A percentile compares a stretch with the other conserved stretches of the same genome.
phyloP scores from a whole-genome alignment of 495 filamentous ascomycete genomes.

The Glutinoglossum americanum region DNA sequence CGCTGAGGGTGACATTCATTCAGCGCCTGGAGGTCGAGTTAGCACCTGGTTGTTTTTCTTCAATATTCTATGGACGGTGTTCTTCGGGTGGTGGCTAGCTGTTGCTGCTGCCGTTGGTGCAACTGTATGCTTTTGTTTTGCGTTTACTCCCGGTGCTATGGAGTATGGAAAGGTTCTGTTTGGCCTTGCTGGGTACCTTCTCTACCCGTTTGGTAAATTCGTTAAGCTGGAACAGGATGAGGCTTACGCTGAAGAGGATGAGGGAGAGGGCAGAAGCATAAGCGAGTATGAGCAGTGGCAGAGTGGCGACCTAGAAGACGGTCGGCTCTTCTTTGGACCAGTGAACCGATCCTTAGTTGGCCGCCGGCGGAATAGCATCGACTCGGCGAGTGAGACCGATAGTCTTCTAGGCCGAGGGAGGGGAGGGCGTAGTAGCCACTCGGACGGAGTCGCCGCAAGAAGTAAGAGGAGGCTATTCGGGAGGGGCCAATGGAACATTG shows the following conservation, averaged over 20 bases:
- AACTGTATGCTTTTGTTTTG: constrained; percentile 55
- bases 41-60: constrained; percentile 63
- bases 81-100: constrained; percentile 97
- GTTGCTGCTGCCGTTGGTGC: constrained; percentile 51
- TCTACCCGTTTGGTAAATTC: constrained; percentile 94
- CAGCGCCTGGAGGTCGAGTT: constrained; percentile 73
- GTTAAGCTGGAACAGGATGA: constrained; percentile 86
- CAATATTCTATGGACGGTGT: constrained; percentile 74
- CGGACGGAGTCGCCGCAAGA: constrained; percentile 28
- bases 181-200: constrained; percentile 65
- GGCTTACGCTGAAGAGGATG: constrained; percentile 83
- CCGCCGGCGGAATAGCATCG: constrained; percentile 69
- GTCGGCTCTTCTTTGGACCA: constrained; percentile 87
- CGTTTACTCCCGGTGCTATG: constrained; percentile 52
- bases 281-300: constrained; percentile 99
- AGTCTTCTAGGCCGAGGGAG: constrained; percentile 61
- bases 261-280: constrained; percentile 97
- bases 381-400: constrained; percentile 73
- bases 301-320: constrained; percentile 87
- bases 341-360: constrained; percentile 62
- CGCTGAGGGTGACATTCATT: constrained; percentile 94
- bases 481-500: constrained; percentile 84
- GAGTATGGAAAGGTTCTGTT: constrained; percentile 76
- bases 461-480: constrained; percentile 83
- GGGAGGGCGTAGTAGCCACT: constrained; percentile 20